phyloP scores from a whole-genome alignment of 2,329 filamentous ascomycete genomes.

The Escovopsis weberi region DNA sequence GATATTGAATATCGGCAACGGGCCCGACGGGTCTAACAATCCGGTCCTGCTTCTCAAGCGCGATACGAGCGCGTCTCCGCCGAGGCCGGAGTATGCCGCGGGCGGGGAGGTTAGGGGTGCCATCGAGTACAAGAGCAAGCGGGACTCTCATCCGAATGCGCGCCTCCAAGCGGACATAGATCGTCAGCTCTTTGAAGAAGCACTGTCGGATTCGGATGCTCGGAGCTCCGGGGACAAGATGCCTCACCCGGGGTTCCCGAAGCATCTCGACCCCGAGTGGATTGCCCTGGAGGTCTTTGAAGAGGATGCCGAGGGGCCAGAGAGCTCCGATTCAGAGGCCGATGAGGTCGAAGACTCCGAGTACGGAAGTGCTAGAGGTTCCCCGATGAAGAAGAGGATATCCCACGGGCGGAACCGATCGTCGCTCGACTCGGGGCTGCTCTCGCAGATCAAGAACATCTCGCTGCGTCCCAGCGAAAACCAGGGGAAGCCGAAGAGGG shows the following conservation, averaged over 20 bases:
- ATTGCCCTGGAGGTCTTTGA: conserved; percentile 76
- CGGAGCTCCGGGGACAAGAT: neutral
- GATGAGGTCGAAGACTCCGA: conserved; percentile 26
- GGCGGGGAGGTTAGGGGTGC: neutral
- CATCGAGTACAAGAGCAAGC: neutral
- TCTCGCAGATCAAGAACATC: conserved; percentile 26
- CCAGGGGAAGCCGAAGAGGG: neutral
- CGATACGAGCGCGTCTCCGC: conserved; percentile 24
- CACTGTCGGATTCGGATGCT: neutral
- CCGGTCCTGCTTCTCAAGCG: conserved; percentile 22
- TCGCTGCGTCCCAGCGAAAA: conserved; percentile 16
- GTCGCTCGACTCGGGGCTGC: conserved; percentile 23
- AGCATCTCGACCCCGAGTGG: conserved; percentile 77
- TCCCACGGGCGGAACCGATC: conserved; percentile 6
- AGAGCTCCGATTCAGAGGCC: conserved; percentile 24
- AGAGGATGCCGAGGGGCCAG: conserved; percentile 35
- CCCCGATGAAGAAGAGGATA: conserved; percentile 5
- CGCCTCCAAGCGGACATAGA: conserved; percentile 31
- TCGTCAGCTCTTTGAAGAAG: conserved; percentile 24
- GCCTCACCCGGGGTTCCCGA: conserved; percentile 34
- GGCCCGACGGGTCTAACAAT: conserved; percentile 31
- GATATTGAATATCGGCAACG: conserved; percentile 61
- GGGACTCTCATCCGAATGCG: neutral
- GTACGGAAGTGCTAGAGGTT: conserved; percentile 9
- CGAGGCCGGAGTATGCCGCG: conserved; percentile 12